Conservation (phyloP, 345 rosid genomes). For the Fremontodendron californicum region DNA sequence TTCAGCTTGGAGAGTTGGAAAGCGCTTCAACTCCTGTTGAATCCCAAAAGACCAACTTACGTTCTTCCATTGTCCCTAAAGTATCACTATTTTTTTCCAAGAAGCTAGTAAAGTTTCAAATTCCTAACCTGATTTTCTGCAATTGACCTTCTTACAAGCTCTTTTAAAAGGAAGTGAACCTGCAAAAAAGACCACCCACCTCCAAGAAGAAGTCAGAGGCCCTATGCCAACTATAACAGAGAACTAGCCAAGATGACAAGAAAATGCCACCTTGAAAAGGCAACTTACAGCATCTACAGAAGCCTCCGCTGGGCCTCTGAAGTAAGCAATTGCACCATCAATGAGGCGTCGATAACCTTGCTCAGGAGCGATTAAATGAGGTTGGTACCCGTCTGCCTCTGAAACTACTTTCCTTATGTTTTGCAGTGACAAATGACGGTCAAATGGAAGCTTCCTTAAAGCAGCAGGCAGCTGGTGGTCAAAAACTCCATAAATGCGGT, state of each 20-base stretch:
- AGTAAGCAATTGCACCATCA: slow-evolving; percentile 61
- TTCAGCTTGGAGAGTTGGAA: slow-evolving; percentile 70
- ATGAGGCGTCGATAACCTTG: slow-evolving; percentile 78
- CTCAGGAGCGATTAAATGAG: slow-evolving; percentile 84
- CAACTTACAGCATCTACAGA: slow-evolving; percentile 78
- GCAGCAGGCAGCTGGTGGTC: slow-evolving; percentile 93
- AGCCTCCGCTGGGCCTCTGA: slow-evolving; percentile 88
- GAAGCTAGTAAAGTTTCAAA: background rate
- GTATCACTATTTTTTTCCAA: background rate
- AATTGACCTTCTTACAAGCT: slow-evolving; percentile 73
- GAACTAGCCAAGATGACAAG: background rate
- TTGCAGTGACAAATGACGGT: slow-evolving; percentile 76
- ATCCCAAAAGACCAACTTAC: background rate
- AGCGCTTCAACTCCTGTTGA: slow-evolving; percentile 69
- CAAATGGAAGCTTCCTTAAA: slow-evolving; percentile 79
- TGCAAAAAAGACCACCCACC: slow-evolving; percentile 15
- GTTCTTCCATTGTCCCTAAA: background rate
- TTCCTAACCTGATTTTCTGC: slow-evolving; percentile 63
- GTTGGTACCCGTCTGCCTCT: slow-evolving; percentile 89
- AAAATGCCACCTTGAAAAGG: background rate
- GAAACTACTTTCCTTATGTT: slow-evolving; percentile 72
- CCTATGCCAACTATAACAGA: background rate
- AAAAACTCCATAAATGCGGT: slow-evolving; percentile 76
- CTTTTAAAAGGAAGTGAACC: slow-evolving; percentile 80
- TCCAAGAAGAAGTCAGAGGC: background rate